Evolutionary conservation across 768 basidiomycete genomes (phyloP).

Genomic region (Trametes coccinea): DNA sequence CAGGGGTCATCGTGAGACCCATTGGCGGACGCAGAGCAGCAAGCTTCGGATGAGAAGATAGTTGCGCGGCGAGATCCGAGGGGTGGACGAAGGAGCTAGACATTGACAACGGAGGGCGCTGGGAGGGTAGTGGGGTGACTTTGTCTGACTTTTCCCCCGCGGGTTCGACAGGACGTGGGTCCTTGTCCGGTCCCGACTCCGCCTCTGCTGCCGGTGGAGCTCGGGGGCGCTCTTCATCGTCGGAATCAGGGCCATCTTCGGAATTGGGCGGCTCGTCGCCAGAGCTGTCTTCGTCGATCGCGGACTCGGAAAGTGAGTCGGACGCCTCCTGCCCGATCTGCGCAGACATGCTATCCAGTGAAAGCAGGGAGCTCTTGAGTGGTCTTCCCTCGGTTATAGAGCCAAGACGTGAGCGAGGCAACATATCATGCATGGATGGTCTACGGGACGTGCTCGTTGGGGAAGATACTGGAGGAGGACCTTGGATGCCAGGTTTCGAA

Average conservation of each 20-base stretch:
- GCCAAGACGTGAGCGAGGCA: conserved; percentile 16
- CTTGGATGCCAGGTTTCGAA: conserved; percentile 1
- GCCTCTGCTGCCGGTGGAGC: background rate
- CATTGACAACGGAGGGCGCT: conserved; percentile 23
- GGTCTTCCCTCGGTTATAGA: conserved; percentile 20
- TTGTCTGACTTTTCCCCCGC: conserved; percentile 3
- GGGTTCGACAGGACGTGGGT: background rate
- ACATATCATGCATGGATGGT: conserved; percentile 23
- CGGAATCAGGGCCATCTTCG: background rate
- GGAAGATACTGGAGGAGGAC: conserved; percentile 6
- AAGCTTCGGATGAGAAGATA: conserved; percentile 48
- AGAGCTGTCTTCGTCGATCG: conserved; percentile 46
- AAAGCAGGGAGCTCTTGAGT: conserved; percentile 18
- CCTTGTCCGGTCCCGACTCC: background rate
- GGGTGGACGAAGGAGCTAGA: conserved; percentile 29
- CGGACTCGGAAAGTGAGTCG: conserved; percentile 53
- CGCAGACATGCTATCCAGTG: conserved; percentile 25
- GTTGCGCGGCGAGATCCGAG: conserved; percentile 45
- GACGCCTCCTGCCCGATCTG: conserved; percentile 37
- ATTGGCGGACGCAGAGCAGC: conserved; percentile 44
- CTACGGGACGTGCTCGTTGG: conserved; percentile 11
- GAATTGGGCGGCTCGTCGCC: conserved; percentile 21
- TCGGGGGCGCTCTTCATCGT: background rate
- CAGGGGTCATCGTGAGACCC: conserved; percentile 28
- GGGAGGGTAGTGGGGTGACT: conserved; percentile 14